Conservation (phyloP, 2,329 filamentous ascomycete genomes). For the Aspergillus fijiensis region DNA sequence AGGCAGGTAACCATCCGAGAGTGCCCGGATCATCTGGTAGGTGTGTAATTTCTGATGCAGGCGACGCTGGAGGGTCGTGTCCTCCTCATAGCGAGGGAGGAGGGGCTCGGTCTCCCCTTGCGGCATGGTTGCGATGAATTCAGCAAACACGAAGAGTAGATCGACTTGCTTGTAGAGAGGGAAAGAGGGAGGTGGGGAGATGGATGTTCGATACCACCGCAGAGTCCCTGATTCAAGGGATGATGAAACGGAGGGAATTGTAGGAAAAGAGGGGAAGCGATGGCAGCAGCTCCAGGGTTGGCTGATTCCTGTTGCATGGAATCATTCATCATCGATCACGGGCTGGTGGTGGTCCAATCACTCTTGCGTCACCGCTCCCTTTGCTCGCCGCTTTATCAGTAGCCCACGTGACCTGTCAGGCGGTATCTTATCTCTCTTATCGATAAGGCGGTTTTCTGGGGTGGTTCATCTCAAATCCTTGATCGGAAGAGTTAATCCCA, state of each 20-base stretch:
- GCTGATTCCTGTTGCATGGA: slow-evolving; percentile 8
- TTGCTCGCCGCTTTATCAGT: slow-evolving; percentile 14
- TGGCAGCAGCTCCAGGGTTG: not conserved
- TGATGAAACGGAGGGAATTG: not conserved
- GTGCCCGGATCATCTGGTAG: slow-evolving; percentile 84
- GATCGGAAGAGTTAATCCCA: not conserved
- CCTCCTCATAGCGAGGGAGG: slow-evolving; percentile 72
- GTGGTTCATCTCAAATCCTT: too few species aligned
- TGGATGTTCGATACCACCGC: not conserved
- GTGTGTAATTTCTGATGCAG: slow-evolving; percentile 88
- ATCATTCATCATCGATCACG: slow-evolving; percentile 1
- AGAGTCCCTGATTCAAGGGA: not conserved
- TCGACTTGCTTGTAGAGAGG: not conserved
- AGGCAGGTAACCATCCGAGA: slow-evolving; percentile 85
- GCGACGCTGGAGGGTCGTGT: slow-evolving; percentile 72
- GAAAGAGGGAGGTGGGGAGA: not conserved
- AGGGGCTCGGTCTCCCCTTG: slow-evolving; percentile 72
- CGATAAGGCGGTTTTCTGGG: not conserved
- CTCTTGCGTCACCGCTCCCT: slow-evolving; percentile 22
- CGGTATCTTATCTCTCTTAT: not conserved
- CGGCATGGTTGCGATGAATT: slow-evolving; percentile 27
- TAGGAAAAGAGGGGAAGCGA: slow-evolving; percentile 2
- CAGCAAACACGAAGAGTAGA: not conserved
- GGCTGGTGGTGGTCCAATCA: slow-evolving; percentile 8
- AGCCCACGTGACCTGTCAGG: slow-evolving; percentile 16